Conservation (phyloP, 2,329 filamentous ascomycete genomes). For the Penicillium sp. region DNA sequence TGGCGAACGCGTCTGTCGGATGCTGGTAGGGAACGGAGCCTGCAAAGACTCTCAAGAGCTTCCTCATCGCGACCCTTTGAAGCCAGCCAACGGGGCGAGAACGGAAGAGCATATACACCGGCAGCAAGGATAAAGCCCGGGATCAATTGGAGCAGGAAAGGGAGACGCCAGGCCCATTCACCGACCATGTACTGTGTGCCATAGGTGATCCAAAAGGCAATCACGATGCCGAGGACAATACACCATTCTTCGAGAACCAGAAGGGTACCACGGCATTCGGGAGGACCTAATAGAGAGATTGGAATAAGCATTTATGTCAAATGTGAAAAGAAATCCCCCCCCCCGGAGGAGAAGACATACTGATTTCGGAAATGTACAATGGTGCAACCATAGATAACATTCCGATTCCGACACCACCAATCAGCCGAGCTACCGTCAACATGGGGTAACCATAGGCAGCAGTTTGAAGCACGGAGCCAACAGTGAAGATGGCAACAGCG, state of each 20-base stretch:
- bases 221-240: conserved; percentile 43
- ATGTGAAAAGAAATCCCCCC: background rate
- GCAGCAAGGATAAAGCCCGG: conserved; percentile 39
- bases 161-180: conserved; percentile 50
- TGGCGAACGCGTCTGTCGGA: conserved; percentile 51
- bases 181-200: conserved; percentile 45
- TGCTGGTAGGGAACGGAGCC: conserved; percentile 50
- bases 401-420: conserved; percentile 54
- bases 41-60: conserved; percentile 48
- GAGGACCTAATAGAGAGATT: conserved; percentile 30
- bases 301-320: background rate
- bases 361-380: conserved; percentile 54
- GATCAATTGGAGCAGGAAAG: conserved; percentile 49
- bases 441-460: conserved; percentile 51
- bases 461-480: conserved; percentile 54
- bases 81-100: conserved; percentile 56
- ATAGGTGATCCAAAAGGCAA: conserved; percentile 45
- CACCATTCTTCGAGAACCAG: conserved; percentile 44
- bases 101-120: conserved; percentile 50
- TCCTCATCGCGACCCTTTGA: conserved; percentile 50
- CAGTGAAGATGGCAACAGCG: conserved; percentile 51
- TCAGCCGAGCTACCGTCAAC: conserved; percentile 50
- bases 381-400: conserved; percentile 52
- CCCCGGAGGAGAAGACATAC: conserved; percentile 20
- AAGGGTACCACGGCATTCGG: conserved; percentile 49